Evolutionary conservation across 345 rosid species (phyloP), one percentile per base, ranked within the genome.

Genomic region (Trapa bicornis): DNA sequence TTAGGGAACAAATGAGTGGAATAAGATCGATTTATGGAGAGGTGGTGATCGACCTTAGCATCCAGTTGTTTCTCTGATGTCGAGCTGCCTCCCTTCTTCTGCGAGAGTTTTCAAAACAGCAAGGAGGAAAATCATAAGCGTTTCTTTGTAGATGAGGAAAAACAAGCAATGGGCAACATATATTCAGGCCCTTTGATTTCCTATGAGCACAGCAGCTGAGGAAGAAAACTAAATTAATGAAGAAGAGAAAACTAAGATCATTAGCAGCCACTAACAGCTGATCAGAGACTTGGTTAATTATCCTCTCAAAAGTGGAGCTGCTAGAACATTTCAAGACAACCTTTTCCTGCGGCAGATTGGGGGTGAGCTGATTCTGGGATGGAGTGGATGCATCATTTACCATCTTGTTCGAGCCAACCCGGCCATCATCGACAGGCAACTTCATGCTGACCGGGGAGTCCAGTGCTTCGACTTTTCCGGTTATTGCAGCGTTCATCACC

Each of bases 381-480:
- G 84, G 72, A 56, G 82, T 77, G 73, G 87, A 64, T 69, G 75
- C 35, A 75, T 85, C 91, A 62, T 65, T 81, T 61, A 74, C 82
- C 86, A 80, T 81, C 61, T 52, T 22, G 7, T 29, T 52, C n/a
- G 57, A 52, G 29, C 16, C 29, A 32, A 39, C 66, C 41, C 71
- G 78, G 29, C 29, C 29, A 37, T 74, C 80, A 38, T 79, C 77
- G 2, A 64, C 76, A 11, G 87, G 70, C 41, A 78, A 75, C 58
- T 85, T 89, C 71, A 70, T 84, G 74, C 89, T 87, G 56, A 88
- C 81, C 0, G 98, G 94, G 69, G 99, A 90, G 73, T 93, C 98
- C 15, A 88, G 89, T 35, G 82, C 78, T 64, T 89, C 96, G 65
- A 78, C 84, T 77, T 84, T 83, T 79, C 92, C 80, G 77, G 98